Percentiles rank a stretch among this genome's conserved stretches.
Evolutionary conservation across 345 rosid species (phyloP).

Genomic region (Salix koriyanagi): DNA sequence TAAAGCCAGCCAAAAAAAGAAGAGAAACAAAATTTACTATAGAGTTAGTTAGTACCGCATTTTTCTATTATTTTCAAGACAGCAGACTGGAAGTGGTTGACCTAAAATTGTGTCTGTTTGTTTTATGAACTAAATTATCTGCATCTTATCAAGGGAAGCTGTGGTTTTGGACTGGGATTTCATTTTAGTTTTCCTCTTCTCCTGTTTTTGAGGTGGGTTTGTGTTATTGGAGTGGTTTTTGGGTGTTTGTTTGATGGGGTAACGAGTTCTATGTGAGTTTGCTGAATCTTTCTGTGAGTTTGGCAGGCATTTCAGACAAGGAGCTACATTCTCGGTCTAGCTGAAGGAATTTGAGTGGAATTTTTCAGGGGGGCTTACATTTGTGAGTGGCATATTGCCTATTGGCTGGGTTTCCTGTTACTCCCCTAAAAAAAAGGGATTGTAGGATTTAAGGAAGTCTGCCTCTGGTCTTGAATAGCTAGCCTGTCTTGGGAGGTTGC

Average conservation of each 20-base stretch:
- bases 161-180: slow-evolving; percentile 14
- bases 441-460: background rate
- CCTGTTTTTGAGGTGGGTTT: slow-evolving; percentile 24
- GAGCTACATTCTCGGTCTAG: slow-evolving; percentile 28
- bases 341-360: slow-evolving; percentile 6
- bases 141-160: slow-evolving; percentile 17
- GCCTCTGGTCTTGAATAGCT: background rate
- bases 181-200: background rate
- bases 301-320: background rate
- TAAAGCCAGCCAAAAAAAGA: slow-evolving; percentile 6
- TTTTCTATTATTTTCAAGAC: background rate
- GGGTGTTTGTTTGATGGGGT: slow-evolving; percentile 6
- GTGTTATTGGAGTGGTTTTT: slow-evolving; percentile 20
- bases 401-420: background rate
- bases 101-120: slow-evolving; percentile 29
- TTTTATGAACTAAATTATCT: background rate
- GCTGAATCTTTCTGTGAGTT: slow-evolving; percentile 20
- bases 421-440: background rate
- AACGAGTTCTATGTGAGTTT: background rate
- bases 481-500: background rate
- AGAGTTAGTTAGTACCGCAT: background rate
- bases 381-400: background rate
- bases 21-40: too few species aligned
- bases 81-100: slow-evolving; percentile 31
- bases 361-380: background rate